A percentile compares a stretch with the other conserved stretches of the same genome.
phyloP scores from a whole-genome alignment of 495 filamentous ascomycete species.

The Lophiostoma macrostomum region DNA sequence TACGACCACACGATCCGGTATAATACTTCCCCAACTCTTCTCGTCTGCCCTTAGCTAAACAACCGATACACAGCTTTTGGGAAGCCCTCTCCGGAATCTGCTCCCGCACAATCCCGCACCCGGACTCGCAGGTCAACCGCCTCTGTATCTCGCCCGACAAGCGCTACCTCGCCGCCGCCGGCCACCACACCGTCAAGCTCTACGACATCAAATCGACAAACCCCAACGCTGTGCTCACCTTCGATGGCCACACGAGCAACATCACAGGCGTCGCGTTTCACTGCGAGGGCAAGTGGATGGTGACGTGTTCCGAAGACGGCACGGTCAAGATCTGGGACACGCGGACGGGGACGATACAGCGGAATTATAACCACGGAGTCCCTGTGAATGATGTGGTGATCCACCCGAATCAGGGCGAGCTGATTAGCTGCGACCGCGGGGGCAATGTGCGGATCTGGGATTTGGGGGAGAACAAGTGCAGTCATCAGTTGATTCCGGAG shows the following conservation, averaged over 20 bases:
- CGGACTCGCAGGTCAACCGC: constrained; percentile 96
- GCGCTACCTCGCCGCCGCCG: constrained; percentile 89
- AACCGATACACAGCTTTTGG: constrained; percentile 76
- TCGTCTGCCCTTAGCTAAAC: neutral
- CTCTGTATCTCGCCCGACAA: constrained; percentile 99
- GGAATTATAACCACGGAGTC: constrained; percentile 83
- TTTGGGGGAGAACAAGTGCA: constrained; percentile 92
- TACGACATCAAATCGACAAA: constrained; percentile 98
- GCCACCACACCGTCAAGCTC: constrained; percentile 90
- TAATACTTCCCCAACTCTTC: constrained; percentile 27
- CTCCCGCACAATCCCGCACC: constrained; percentile 94
- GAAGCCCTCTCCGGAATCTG: constrained; percentile 97
- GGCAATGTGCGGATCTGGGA: constrained; percentile 97
- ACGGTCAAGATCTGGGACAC: constrained; percentile 99
- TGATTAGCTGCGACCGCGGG: constrained; percentile 90
- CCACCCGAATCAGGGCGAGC: constrained; percentile 95
- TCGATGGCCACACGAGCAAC: constrained; percentile 93
- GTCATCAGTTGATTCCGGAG: constrained; percentile 93
- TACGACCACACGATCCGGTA: constrained; percentile 99
- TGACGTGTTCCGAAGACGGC: constrained; percentile 95
- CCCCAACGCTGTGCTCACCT: constrained; percentile 83
- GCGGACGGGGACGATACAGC: constrained; percentile 77
- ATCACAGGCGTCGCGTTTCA: constrained; percentile 96
- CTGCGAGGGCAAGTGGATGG: constrained; percentile 99
- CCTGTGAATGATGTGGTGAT: constrained; percentile 96